Base-by-base conservation (phyloP, 2,329 filamentous ascomycete species). In the Stemphylium beticola region DNA sequence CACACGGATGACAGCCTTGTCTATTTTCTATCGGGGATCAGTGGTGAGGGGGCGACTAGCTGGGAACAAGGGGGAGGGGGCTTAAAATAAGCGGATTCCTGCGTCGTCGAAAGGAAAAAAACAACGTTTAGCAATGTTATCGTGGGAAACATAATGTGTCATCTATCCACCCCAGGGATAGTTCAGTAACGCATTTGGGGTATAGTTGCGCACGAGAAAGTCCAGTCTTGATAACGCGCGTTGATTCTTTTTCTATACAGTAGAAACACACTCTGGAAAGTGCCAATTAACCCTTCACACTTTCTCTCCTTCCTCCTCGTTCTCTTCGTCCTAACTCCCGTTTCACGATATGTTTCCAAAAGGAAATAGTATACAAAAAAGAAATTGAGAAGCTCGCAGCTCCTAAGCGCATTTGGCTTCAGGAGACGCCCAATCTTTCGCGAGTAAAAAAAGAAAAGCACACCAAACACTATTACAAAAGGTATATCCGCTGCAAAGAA, bases 401-500 rank as follows among this genome's bases (percentile, higher is more conserved):
- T 46, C 33, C 37, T 24, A 17, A 34, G 38, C 32, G 24, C 15
- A 26, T 38, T 44, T n/a, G n/a, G 37, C 22, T 46, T 18, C 32
- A 26, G 39, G 53, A 45, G 44, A 37, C 32, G 38, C 48, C 48
- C 32, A 49, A 55, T 57, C 54, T 37, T 33, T n/a, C 17, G 20
- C 34, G 57, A 61, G 56, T 40, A 29, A n/a, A n/a, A n/a, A n/a
- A n/a, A n/a, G n/a, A n/a, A n/a, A 45, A 48, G 24, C 42, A 52
- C 53, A 50, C 43, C 40, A 54, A 57, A 53, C 46, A 53, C 57
- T 34, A 65, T 67, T 67, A 64, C 57, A 67, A 64, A 64, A 41
- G 33, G 50, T 57, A 61, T 65, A 65, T 41, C 48, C 49, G 57
- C 57, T 29, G 26, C 26, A 42, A 18, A 32, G 46, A 56, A 4